Base-by-base conservation (phyloP, 768 basidiomycete genomes). In the Tephrocybe sp. region DNA sequence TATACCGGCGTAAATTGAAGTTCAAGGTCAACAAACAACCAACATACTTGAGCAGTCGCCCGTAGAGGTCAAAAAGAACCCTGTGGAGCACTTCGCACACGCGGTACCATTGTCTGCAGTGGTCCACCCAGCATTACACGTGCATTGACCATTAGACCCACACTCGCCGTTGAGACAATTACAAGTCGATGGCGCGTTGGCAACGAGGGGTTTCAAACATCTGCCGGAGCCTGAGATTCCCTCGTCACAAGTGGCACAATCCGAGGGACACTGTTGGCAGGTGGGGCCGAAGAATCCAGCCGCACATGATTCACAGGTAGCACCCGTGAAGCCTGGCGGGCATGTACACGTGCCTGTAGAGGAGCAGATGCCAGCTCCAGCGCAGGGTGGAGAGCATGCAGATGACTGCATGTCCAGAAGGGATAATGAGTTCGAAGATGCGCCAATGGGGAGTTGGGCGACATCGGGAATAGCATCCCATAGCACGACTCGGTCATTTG, bases 131-230 rank as follows among this genome's bases (percentile, higher is more conserved):
- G 83, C 63, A 58, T 85, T 85, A 64, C 93, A 95, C 3, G 78
- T 67, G 61, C 93, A 93, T 54, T 86, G 80, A 0, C 88, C 85
- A 50, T 79, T 78, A 0, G 77, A 57, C 1, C 78, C 78, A 66
- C 93, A 96, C 39, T 81, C 66, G 2, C 93, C 93, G 59, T 94
- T 94, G 44, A 85, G 55, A 62, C 93, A 96, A 61, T 91, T 87
- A 68, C 93, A 96, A 1, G 77, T 77, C 30, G 80, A 77, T 2
- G 87, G 80, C 2, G 75, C 70, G 57, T 84, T 81, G 30, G 68
- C 62, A 24, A 81, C 70, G 24, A 68, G 61, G 3, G 79, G 66
- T 9, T 69, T 65, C 50, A 90, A 74, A 64, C 93, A 96, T 37
- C 74, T 73, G 0, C 93, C 93, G 0, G 83, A 77, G 0, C 93